Conservation (phyloP, 257 asterid genomes). For the Nicotiana tabacum region DNA sequence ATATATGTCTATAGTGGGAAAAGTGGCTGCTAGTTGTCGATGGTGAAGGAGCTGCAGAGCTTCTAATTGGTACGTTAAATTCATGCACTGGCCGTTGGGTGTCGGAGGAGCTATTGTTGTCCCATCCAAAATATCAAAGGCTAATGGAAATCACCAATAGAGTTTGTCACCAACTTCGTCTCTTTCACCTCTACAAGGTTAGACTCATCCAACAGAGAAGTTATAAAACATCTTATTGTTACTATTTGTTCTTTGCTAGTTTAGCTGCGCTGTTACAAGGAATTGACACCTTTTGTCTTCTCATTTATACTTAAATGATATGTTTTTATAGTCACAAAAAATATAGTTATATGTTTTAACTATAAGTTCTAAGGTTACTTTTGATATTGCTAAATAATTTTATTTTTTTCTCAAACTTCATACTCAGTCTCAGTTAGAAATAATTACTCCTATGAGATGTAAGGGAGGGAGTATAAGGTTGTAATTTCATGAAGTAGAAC, state of each 20-base stretch:
- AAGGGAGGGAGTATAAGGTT: too few relatives aligned
- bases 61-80: conserved; percentile 43
- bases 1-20: conserved; percentile 47
- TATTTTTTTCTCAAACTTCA: too few relatives aligned
- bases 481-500: too few relatives aligned
- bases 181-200: conserved; percentile 40
- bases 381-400: too few relatives aligned
- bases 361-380: too few relatives aligned
- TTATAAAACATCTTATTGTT: background rate
- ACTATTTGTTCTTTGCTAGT: background rate
- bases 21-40: conserved; percentile 46
- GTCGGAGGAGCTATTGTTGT: conserved; percentile 23
- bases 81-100: conserved; percentile 6
- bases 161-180: conserved; percentile 39
- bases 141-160: conserved; percentile 31
- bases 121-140: conserved; percentile 42
- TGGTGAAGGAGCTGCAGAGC: conserved; percentile 41
- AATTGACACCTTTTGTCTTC: too few relatives aligned
- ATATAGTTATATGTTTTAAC: too few relatives aligned
- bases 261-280: too few relatives aligned
- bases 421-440: too few relatives aligned
- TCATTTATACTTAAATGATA: too few relatives aligned
- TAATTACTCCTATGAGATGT: too few relatives aligned
- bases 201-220: background rate
- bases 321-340: too few relatives aligned